Evolutionary conservation across 1,284 basidiomycete genomes (phyloP).

Genomic region (Melampsora americana): DNA sequence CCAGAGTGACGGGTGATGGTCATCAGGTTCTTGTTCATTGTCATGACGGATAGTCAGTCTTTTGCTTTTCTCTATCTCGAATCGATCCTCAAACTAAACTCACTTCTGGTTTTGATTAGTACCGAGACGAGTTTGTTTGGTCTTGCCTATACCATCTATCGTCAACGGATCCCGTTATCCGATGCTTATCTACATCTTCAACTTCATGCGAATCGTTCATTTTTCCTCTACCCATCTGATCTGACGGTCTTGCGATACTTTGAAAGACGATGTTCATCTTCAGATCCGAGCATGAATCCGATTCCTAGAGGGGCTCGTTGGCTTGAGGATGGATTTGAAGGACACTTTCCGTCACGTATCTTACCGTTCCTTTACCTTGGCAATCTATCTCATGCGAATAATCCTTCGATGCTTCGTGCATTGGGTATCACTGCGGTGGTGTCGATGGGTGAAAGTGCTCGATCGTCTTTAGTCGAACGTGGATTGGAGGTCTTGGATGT

Average conservation of each 20-base stretch:
- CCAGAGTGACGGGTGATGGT: constrained; percentile 53
- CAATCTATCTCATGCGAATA: constrained; percentile 87
- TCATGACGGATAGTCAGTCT: constrained; percentile 56
- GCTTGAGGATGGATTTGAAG: constrained; percentile 94
- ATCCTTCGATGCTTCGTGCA: constrained; percentile 89
- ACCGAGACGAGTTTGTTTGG: constrained; percentile 89
- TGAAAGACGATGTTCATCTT: constrained; percentile 59
- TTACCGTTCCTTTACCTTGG: constrained; percentile 92
- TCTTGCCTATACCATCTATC: constrained; percentile 80
- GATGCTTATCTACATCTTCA: constrained; percentile 79
- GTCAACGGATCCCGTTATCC: constrained; percentile 66
- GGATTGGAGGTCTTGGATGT: constrained; percentile 83
- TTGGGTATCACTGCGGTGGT: constrained; percentile 98
- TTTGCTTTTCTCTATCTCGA: constrained; percentile 46
- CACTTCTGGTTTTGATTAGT: constrained; percentile 52
- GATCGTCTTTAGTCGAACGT: constrained; percentile 77
- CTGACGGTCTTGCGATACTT: constrained; percentile 70
- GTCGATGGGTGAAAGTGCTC: constrained; percentile 88
- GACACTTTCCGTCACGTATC: constrained; percentile 89
- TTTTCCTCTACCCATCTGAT: constrained; percentile 87
- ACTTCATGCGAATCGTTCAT: constrained; percentile 63
- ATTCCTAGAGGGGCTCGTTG: constrained; percentile 67
- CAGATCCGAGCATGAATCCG: constrained; percentile 57
- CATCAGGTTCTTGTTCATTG: constrained; percentile 55
- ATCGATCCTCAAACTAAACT: constrained; percentile 47